Conservation (phyloP, 805 yeast genomes). For the Pichia membranifaciens region DNA sequence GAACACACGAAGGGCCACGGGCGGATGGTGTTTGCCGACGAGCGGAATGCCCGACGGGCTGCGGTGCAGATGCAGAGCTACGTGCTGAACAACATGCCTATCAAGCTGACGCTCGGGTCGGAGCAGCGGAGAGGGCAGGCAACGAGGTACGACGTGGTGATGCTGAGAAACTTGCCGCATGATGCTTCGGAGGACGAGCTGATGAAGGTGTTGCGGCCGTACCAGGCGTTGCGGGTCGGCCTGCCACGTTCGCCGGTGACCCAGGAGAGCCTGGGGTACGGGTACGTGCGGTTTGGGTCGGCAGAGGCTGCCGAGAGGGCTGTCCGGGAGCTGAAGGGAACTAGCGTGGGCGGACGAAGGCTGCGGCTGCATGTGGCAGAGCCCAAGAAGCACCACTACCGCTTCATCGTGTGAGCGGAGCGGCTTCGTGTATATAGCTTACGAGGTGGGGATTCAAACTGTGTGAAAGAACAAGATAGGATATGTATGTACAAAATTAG, state of each 20-base stretch:
- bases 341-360: constrained; percentile 40
- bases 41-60: constrained; percentile 22
- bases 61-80: constrained; percentile 29
- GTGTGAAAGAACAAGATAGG: too few species aligned
- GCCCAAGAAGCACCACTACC: constrained; percentile 21
- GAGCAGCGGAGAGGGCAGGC: constrained; percentile 10
- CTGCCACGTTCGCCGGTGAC: constrained; percentile 27
- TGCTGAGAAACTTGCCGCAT: constrained; percentile 27
- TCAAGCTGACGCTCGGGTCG: constrained; percentile 18
- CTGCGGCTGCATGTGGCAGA: constrained; percentile 30
- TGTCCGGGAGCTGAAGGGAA: constrained; percentile 35
- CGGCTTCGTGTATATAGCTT: not conserved
- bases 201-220: constrained; percentile 22
- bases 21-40: constrained; percentile 19
- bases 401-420: constrained; percentile 20
- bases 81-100: constrained; percentile 26
- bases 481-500: too few species aligned
- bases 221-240: constrained; percentile 27
- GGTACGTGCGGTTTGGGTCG: constrained; percentile 53
- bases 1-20: constrained; percentile 24
- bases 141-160: constrained; percentile 21
- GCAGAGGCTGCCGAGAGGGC: constrained; percentile 42
- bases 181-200: constrained; percentile 22
- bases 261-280: constrained; percentile 41
- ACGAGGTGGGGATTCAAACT: too few species aligned